phyloP scores from a whole-genome alignment of 768 basidiomycete species.

The Boletus edulis region DNA sequence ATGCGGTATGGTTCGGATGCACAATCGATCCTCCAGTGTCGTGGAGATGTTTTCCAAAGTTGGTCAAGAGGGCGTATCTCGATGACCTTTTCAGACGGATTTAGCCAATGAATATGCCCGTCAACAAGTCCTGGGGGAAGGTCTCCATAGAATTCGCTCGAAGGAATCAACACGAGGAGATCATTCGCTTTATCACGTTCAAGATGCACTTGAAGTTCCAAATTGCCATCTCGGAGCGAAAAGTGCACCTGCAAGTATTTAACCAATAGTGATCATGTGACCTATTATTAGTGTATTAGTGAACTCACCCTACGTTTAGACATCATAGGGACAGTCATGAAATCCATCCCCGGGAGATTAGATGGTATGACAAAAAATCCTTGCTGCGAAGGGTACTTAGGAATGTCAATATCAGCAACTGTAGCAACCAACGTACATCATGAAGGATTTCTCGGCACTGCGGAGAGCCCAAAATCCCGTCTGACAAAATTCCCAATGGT shows the following conservation, averaged over 20 bases:
- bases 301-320: conserved; percentile 2
- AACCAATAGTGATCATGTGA: not conserved
- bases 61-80: conserved; percentile 20
- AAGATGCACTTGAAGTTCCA: conserved; percentile 9
- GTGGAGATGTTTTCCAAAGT: conserved; percentile 15
- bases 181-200: not conserved
- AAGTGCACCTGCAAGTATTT: conserved; percentile 17
- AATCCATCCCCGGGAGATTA: not conserved
- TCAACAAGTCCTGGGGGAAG: conserved; percentile 16
- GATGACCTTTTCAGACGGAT: conserved; percentile 8
- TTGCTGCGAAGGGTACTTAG: not conserved
- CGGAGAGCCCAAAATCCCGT: too few relatives aligned
- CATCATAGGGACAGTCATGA: not conserved
- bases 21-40: conserved; percentile 20
- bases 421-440: not conserved
- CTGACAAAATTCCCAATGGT: too few relatives aligned
- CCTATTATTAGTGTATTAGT: not conserved
- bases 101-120: conserved; percentile 24
- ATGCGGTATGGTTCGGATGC: not conserved
- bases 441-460: not conserved
- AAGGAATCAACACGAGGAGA: conserved; percentile 19
- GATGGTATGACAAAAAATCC: not conserved
- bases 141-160: conserved; percentile 7
- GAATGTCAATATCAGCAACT: not conserved
- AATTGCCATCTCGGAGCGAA: not conserved